These are phyloP conservation scores for Sisymbrium irio DNA, from an alignment of 345 rosid species.

Conservation along the genomic window DNA sequence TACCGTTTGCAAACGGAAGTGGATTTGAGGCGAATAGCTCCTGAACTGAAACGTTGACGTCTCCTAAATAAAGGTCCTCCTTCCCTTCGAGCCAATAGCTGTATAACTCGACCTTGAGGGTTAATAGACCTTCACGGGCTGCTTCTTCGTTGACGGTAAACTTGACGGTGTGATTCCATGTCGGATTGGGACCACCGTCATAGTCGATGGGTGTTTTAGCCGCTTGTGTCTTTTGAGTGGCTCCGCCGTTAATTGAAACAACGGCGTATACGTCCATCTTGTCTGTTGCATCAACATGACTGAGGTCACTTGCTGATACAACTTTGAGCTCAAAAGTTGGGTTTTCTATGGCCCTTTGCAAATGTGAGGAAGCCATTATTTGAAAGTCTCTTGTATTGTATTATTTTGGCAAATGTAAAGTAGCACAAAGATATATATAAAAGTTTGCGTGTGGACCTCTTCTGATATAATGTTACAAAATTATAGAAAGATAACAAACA, in stretches of 20 bases:
- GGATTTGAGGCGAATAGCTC: conserved; percentile 51
- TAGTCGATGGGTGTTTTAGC: conserved; percentile 49
- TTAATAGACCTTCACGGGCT: conserved; percentile 44
- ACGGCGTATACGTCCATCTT: conserved; percentile 75
- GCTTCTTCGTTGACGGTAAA: conserved; percentile 51
- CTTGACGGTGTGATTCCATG: conserved; percentile 66
- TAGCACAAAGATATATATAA: not conserved
- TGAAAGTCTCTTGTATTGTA: not conserved
- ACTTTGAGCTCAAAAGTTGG: conserved; percentile 61
- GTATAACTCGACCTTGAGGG: conserved; percentile 49
- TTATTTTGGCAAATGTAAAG: not conserved
- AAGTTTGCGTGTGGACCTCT: not conserved
- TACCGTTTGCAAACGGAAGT: conserved; percentile 22
- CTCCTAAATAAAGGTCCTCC: conserved; percentile 52
- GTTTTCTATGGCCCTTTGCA: conserved; percentile 40
- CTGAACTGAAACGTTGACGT: conserved; percentile 63
- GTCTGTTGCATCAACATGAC: conserved; percentile 50
- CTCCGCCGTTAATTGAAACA: conserved; percentile 54
- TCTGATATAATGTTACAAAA: not conserved
- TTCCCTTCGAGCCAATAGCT: conserved; percentile 60
- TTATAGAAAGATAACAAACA: not conserved
- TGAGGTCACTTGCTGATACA: conserved; percentile 56
- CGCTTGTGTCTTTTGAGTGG: conserved; percentile 34
- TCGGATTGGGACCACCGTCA: conserved; percentile 57
- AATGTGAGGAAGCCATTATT: conserved; percentile 2